A percentile compares a stretch with the other conserved stretches of the same genome.
Evolutionary conservation across 331 rosid species (phyloP).

Genomic region (Pyrus hybrid): DNA sequence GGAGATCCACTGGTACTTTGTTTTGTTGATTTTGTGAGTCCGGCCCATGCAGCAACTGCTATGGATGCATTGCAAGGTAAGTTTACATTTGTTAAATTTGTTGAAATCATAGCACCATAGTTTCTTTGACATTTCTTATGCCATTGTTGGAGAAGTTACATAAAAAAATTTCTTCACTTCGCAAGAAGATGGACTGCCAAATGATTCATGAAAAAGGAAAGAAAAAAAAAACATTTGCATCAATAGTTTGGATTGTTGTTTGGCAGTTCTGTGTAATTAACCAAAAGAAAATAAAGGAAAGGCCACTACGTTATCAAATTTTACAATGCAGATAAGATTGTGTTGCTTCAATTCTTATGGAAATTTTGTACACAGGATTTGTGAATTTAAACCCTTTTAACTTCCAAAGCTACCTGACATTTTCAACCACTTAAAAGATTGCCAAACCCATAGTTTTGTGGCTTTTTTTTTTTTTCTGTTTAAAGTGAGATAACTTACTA

Average conservation of each 20-base stretch:
- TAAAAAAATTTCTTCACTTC: neutral
- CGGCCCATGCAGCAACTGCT: conserved; percentile 98
- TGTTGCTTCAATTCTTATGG: neutral
- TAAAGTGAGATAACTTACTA: neutral
- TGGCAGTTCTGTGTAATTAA: neutral
- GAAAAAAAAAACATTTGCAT: neutral
- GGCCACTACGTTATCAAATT: neutral
- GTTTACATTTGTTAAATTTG: conserved; percentile 12
- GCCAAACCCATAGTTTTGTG: neutral
- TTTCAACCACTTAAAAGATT: neutral
- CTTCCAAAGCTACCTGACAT: neutral
- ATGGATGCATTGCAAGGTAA: conserved; percentile 97
- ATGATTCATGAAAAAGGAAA: neutral
- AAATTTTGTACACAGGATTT: neutral
- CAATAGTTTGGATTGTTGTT: neutral
- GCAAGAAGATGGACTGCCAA: neutral
- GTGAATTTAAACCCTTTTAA: neutral
- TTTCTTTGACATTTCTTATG: neutral
- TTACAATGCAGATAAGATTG: neutral
- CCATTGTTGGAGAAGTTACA: conserved; percentile 15
- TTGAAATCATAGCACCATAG: conserved; percentile 7
- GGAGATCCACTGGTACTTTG: conserved; percentile 92
- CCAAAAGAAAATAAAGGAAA: neutral
- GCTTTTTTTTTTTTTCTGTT: neutral
- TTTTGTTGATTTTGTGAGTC: conserved; percentile 90